Percentiles rank a stretch among this genome's conserved stretches.
Conservation (phyloP, 208 protist species). For the Wallacemonas sp. region DNA sequence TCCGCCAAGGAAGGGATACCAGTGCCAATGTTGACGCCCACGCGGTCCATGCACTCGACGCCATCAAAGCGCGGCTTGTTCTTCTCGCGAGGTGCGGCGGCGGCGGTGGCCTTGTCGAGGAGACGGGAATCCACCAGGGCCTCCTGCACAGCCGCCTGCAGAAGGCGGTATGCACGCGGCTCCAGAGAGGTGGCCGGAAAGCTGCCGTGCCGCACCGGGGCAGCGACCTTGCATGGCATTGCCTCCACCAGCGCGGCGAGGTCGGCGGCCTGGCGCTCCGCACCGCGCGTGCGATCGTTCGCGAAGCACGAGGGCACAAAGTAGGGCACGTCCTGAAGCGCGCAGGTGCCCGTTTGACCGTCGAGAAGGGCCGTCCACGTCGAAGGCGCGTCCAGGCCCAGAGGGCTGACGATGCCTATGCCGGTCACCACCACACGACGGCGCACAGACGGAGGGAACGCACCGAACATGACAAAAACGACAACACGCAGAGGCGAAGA, state of each 20-base stretch:
- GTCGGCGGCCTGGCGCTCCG: slow-evolving; percentile 27
- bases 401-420: slow-evolving; percentile 93
- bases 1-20: slow-evolving; percentile 88
- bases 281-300: slow-evolving; percentile 28
- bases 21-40: slow-evolving; percentile 92
- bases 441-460: slow-evolving; percentile 39
- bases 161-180: slow-evolving; percentile 56
- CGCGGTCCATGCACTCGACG: slow-evolving; percentile 26
- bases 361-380: slow-evolving; percentile 83
- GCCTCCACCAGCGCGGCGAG: slow-evolving; percentile 41
- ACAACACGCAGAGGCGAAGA: too few relatives aligned
- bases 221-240: slow-evolving; percentile 76
- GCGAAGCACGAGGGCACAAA: slow-evolving; percentile 69
- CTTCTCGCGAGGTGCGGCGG: slow-evolving; percentile 13
- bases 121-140: slow-evolving; percentile 66
- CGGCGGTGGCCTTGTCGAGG: slow-evolving; percentile 30
- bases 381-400: slow-evolving; percentile 70
- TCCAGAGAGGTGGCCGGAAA: slow-evolving; percentile 65
- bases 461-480: slow-evolving; percentile 24
- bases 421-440: slow-evolving; percentile 96
- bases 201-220: slow-evolving; percentile 36
- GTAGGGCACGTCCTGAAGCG: slow-evolving; percentile 47
- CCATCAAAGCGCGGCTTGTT: slow-evolving; percentile 12
- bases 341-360: slow-evolving; percentile 56
- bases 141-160: slow-evolving; percentile 53